These are phyloP conservation scores for Exophiala dermatitidis DNA, from an alignment of 2,329 filamentous ascomycete species.

Conservation along the genomic window DNA sequence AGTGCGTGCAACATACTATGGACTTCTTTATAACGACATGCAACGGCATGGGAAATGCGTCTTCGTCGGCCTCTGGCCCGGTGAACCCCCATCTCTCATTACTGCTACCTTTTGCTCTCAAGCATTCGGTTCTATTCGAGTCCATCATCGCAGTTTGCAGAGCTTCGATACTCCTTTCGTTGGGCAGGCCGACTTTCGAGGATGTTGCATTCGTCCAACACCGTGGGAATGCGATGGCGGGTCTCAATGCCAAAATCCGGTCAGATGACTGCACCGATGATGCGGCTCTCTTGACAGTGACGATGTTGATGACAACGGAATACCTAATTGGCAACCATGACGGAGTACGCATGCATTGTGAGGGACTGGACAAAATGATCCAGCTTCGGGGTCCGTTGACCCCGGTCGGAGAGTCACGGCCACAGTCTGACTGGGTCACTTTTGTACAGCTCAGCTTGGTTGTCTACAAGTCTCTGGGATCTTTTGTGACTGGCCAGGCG, in stretches of 20 bases:
- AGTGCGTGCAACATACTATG: slow-evolving; percentile 15
- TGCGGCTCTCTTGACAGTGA: slow-evolving; percentile 19
- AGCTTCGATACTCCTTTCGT: slow-evolving; percentile 21
- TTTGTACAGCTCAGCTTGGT: slow-evolving; percentile 22
- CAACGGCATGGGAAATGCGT: slow-evolving; percentile 5
- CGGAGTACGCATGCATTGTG: slow-evolving; percentile 20
- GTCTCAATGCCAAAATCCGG: slow-evolving; percentile 16
- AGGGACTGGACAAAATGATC: slow-evolving; percentile 22
- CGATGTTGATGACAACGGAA: slow-evolving; percentile 25
- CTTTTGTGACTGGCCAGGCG: slow-evolving; percentile 21
- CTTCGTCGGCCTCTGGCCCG: neutral
- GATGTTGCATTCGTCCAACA: slow-evolving; percentile 24
- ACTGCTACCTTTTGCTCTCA: slow-evolving; percentile 22
- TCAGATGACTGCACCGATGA: slow-evolving; percentile 13
- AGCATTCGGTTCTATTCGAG: slow-evolving; percentile 23
- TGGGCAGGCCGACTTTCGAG: slow-evolving; percentile 16
- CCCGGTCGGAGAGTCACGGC: slow-evolving; percentile 1
- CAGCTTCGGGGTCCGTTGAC: slow-evolving; percentile 16
- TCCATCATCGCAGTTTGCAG: slow-evolving; percentile 24
- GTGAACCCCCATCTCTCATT: slow-evolving; percentile 24
- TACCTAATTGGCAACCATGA: slow-evolving; percentile 21
- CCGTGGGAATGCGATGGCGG: slow-evolving; percentile 21
- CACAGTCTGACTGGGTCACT: slow-evolving; percentile 16
- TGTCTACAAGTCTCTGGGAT: slow-evolving; percentile 21
- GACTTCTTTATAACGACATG: slow-evolving; percentile 23